Evolutionary conservation across 176 grass and related monocot species (phyloP).

Genomic region (Bothriochloa decipiens): DNA sequence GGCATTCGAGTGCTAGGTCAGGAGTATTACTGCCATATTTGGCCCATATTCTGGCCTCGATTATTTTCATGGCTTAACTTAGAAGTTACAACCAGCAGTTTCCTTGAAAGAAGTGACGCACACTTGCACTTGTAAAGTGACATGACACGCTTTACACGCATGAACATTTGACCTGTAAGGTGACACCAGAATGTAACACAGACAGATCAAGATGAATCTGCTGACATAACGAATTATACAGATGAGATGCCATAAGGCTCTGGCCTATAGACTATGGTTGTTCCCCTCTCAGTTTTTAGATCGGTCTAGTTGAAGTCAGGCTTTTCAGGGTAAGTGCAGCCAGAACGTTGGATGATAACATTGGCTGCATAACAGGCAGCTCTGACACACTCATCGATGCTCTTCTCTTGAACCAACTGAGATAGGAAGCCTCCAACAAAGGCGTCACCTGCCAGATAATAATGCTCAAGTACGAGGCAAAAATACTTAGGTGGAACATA

Average conservation of each 20-base stretch:
- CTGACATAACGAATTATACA: not conserved
- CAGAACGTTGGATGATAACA: slow-evolving; percentile 70
- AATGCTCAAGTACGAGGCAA: not conserved
- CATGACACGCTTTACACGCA: not conserved
- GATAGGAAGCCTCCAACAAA: slow-evolving; percentile 86
- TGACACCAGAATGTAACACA: not conserved
- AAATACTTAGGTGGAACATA: not conserved
- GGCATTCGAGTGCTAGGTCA: not conserved
- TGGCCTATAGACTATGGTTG: not conserved
- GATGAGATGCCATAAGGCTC: not conserved
- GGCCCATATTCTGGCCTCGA: not conserved
- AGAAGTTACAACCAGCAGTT: not conserved
- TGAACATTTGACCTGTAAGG: not conserved
- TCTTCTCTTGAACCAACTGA: slow-evolving; percentile 66
- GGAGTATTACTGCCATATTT: not conserved
- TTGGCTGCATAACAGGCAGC: slow-evolving; percentile 76
- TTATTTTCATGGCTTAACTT: not conserved
- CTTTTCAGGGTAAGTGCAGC: slow-evolving; percentile 82
- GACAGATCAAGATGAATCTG: not conserved
- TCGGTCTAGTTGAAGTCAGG: slow-evolving; percentile 58
- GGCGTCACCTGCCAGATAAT: slow-evolving; percentile 60
- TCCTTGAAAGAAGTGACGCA: not conserved
- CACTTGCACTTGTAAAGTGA: not conserved
- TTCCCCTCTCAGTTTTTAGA: not conserved
- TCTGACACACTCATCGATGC: slow-evolving; percentile 66